Percentiles rank a stretch among this genome's conserved stretches.
These are phyloP conservation scores for Chlorella variabilis DNA, from an alignment of 163 green algal genomes.

Conservation along the genomic window DNA sequence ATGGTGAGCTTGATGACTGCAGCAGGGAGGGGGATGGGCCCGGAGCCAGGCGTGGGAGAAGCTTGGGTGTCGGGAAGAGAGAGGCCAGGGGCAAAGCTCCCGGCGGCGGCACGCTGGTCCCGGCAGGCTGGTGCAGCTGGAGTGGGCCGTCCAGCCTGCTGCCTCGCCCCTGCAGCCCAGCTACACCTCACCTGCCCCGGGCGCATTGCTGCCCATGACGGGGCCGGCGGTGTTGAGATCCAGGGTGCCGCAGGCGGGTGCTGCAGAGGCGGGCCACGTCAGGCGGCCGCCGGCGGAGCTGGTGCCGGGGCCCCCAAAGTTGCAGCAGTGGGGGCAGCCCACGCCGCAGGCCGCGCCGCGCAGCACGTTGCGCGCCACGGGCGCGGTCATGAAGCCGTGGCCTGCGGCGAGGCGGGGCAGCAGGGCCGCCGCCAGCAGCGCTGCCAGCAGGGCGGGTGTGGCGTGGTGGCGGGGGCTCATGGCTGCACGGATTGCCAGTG, in stretches of 20 bases:
- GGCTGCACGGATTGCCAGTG: no score
- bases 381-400: no score
- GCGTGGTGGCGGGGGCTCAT: no score
- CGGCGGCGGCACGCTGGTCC: background rate
- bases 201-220: background rate
- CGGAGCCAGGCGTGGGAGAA: no score
- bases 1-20: constrained; percentile 32
- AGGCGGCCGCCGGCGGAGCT: background rate
- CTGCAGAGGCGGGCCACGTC: background rate
- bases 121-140: background rate
- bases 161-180: background rate
- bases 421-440: no score
- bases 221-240: background rate
- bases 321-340: no score
- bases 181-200: background rate
- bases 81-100: background rate
- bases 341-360: no score
- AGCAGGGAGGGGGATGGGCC: no score
- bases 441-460: no score
- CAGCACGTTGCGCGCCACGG: no score
- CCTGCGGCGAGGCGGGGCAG: no score
- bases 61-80: background rate
- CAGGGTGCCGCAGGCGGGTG: background rate
- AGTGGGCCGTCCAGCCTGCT: background rate
- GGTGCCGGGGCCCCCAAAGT: background rate